Conservation (phyloP, 2,329 filamentous ascomycete genomes). For the Verticillium nonalfalfae region DNA sequence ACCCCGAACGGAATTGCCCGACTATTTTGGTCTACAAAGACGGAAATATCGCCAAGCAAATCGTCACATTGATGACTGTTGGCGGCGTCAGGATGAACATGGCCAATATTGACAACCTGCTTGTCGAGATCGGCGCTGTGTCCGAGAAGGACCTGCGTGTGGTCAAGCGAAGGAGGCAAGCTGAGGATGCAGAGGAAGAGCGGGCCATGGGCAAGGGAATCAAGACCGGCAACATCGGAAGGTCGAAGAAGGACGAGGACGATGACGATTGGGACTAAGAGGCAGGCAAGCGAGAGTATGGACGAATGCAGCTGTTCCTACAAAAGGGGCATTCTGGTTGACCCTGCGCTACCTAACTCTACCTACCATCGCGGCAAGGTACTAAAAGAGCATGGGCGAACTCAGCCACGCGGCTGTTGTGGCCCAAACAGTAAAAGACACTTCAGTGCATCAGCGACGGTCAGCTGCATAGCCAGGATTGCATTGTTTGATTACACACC, state of each 20-base stretch:
- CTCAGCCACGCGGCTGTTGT: too few species aligned
- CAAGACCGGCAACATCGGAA: constrained; percentile 42
- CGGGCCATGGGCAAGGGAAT: constrained; percentile 37
- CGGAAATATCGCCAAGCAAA: constrained; percentile 83
- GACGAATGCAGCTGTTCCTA: background rate
- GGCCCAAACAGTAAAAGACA: too few species aligned
- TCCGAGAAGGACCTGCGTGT: constrained; percentile 73
- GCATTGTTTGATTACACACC: too few species aligned
- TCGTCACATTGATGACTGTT: constrained; percentile 81
- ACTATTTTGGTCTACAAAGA: constrained; percentile 91
- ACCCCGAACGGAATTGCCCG: constrained; percentile 90
- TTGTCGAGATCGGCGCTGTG: constrained; percentile 78
- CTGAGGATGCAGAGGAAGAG: constrained; percentile 56
- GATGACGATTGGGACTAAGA: constrained; percentile 56
- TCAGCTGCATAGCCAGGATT: too few species aligned
- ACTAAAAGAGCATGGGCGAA: background rate
- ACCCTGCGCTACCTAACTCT: too few species aligned
- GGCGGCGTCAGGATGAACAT: constrained; percentile 66
- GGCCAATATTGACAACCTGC: constrained; percentile 70
- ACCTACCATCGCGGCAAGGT: too few species aligned
- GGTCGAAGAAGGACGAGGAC: constrained; percentile 38
- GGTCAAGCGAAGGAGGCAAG: constrained; percentile 51
- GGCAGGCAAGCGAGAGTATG: background rate
- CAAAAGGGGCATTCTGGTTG: background rate
- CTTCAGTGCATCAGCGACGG: too few species aligned